Percentiles rank a stretch among this genome's conserved stretches.
Conservation (phyloP, 1,139 yeast species). For the Candida sanyaensis region DNA sequence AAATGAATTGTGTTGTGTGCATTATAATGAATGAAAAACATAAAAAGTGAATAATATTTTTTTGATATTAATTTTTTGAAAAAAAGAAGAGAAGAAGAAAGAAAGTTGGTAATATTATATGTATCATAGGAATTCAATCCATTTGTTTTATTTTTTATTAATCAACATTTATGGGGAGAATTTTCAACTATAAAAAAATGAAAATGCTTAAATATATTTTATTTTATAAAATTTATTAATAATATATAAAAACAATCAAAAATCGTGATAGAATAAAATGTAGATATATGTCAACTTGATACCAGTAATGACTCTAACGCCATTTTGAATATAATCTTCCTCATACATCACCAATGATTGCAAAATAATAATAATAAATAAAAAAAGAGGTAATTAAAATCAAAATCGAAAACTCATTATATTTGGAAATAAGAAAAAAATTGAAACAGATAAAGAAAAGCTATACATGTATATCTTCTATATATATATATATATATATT, state of each 20-base stretch:
- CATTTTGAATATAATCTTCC: too few relatives aligned
- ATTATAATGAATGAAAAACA: neutral
- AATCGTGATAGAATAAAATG: neutral
- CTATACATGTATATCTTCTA: neutral
- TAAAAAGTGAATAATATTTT: neutral
- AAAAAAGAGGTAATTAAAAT: too few relatives aligned
- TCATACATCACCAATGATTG: too few relatives aligned
- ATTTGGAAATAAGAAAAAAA: too few relatives aligned
- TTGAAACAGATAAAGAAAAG: neutral
- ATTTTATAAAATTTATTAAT: constrained; percentile 3
- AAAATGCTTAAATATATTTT: neutral
- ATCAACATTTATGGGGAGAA: constrained; percentile 1
- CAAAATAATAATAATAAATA: too few relatives aligned
- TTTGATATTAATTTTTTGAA: neutral
- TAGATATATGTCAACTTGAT: too few relatives aligned
- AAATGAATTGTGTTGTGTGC: neutral
- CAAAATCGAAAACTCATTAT: too few relatives aligned
- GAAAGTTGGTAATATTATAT: constrained; percentile 4
- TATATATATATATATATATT: neutral
- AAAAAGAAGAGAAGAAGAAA: too few relatives aligned
- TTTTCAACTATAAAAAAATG: neutral
- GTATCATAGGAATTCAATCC: constrained; percentile 6
- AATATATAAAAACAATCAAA: constrained; percentile 1
- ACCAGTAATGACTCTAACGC: too few relatives aligned
- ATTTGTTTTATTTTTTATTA: neutral